Conservation (phyloP, 495 filamentous ascomycete species). For the Penicillium antarcticum region DNA sequence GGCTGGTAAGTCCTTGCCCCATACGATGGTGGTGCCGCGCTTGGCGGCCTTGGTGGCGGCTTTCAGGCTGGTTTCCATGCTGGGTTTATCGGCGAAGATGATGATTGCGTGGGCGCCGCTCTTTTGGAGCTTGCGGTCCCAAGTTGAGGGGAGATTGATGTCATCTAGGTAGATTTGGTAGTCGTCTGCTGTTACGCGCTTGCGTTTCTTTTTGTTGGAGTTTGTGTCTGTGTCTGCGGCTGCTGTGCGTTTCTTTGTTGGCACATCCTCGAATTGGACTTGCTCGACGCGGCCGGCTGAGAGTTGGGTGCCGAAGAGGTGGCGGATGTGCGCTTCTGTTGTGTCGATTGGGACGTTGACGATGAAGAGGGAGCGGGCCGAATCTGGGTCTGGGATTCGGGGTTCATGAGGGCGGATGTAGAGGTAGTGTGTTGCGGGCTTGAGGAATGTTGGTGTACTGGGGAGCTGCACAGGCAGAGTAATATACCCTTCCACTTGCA, state of each 20-base stretch:
- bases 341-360: constrained; percentile 86
- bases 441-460: constrained; percentile 52
- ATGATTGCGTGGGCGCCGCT: constrained; percentile 78
- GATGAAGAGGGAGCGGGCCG: constrained; percentile 75
- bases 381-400: constrained; percentile 67
- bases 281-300: constrained; percentile 72
- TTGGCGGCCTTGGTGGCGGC: constrained; percentile 61
- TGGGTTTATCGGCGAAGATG: constrained; percentile 75
- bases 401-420: constrained; percentile 81
- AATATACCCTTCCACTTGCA: constrained; percentile 46
- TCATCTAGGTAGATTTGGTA: constrained; percentile 50
- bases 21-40: constrained; percentile 44
- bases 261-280: constrained; percentile 64
- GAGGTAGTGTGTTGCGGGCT: constrained; percentile 71
- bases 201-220: constrained; percentile 59
- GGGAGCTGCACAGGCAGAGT: constrained; percentile 58
- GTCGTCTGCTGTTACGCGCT: constrained; percentile 52
- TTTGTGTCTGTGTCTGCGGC: constrained; percentile 22
- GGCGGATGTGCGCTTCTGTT: constrained; percentile 70
- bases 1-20: constrained; percentile 59
- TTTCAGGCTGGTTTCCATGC: constrained; percentile 68
- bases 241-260: constrained; percentile 36
- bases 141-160: constrained; percentile 60
- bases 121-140: constrained; percentile 67
- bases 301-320: constrained; percentile 66